phyloP scores from a whole-genome alignment of 768 basidiomycete genomes.

The Paxillus rubicundulus region DNA sequence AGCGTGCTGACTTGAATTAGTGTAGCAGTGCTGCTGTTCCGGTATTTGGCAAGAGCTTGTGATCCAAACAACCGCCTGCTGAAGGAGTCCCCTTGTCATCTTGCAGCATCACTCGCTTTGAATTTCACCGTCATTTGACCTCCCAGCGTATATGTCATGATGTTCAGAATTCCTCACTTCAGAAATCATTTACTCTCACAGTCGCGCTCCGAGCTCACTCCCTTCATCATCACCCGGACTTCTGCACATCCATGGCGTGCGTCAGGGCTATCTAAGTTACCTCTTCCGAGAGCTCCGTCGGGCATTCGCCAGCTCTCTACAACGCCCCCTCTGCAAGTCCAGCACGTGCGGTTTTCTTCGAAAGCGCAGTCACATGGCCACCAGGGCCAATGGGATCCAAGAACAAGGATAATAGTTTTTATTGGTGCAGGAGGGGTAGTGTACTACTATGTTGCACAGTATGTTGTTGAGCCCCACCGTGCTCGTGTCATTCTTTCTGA shows the following conservation, averaged over 20 bases:
- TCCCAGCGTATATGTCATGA: conserved; percentile 11
- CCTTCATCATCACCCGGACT: not conserved
- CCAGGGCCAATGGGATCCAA: conserved; percentile 6
- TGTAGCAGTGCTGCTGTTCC: not conserved
- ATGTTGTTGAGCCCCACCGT: conserved; percentile 3
- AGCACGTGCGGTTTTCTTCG: conserved; percentile 29
- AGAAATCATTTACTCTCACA: conserved; percentile 2
- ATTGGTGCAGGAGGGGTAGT: conserved; percentile 19
- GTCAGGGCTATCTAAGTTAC: not conserved
- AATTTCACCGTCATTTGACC: not conserved
- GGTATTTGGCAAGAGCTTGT: conserved; percentile 4
- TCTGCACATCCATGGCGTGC: not conserved
- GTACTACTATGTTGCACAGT: conserved; percentile 33
- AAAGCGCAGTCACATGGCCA: conserved; percentile 1
- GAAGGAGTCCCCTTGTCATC: not conserved
- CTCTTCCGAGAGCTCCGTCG: not conserved
- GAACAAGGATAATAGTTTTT: conserved; percentile 17
- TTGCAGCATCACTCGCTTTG: too few relatives aligned
- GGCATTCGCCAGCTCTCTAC: conserved; percentile 19
- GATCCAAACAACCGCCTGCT: not conserved
- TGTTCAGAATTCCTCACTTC: conserved; percentile 7
- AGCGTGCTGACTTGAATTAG: too few relatives aligned
- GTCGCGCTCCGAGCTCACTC: not conserved
- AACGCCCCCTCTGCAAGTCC: conserved; percentile 16
- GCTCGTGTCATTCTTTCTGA: not conserved